Conservation (phyloP, 441 rosid genomes). For the Bruguiera hainesii region DNA sequence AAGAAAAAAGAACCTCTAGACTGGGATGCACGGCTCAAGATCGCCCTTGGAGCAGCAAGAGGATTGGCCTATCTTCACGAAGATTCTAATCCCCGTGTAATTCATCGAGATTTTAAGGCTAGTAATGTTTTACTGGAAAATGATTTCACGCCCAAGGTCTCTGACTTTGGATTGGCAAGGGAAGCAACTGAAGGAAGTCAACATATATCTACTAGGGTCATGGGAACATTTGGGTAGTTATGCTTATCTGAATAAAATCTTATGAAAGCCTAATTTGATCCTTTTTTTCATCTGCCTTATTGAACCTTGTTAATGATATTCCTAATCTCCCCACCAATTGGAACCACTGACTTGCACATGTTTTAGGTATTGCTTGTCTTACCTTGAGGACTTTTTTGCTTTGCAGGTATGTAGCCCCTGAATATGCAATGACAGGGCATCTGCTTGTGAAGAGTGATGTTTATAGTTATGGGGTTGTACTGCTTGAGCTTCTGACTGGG, state of each 20-base stretch:
- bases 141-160: conserved; percentile 95
- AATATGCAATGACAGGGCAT: conserved; percentile 99
- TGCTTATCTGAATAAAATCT: conserved; percentile 2
- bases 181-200: conserved; percentile 98
- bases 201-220: conserved; percentile 92
- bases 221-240: conserved; percentile 96
- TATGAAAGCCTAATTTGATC: not conserved
- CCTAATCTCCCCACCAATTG: not conserved
- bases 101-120: conserved; percentile 97
- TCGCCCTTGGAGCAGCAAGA: conserved; percentile 98
- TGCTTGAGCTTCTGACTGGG: conserved; percentile 93
- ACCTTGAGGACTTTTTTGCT: conserved; percentile 5
- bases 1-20: conserved; percentile 68
- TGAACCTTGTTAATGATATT: not conserved
- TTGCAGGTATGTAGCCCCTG: conserved; percentile 95
- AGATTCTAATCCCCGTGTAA: conserved; percentile 96
- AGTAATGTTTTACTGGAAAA: conserved; percentile 85
- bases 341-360: no score
- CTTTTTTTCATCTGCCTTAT: not conserved
- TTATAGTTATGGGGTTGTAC: conserved; percentile 93
- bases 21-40: conserved; percentile 94
- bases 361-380: not conserved
- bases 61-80: conserved; percentile 98
- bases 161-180: conserved; percentile 96
- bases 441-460: conserved; percentile 96